Percentiles rank a stretch among this genome's conserved stretches.
Evolutionary conservation across 140 eudicot species (phyloP).

Genomic region (Ambrosia hybrid): DNA sequence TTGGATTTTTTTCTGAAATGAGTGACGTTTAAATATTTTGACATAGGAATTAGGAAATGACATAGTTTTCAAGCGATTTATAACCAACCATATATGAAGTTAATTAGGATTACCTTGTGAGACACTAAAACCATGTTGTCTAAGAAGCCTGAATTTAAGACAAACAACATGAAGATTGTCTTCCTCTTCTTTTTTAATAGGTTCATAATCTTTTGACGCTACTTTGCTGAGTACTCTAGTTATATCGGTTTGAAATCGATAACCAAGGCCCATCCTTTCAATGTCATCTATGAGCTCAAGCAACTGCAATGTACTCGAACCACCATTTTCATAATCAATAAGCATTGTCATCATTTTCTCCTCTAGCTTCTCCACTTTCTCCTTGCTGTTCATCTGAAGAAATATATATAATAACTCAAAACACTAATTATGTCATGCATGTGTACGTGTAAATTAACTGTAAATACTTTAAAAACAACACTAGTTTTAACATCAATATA

Average conservation of each 20-base stretch:
- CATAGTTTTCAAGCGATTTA: too few species aligned
- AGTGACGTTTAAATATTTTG: too few species aligned
- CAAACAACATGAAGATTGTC: neutral
- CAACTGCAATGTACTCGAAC: neutral
- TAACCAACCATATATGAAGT: neutral
- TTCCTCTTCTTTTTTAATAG: neutral
- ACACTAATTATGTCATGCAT: neutral
- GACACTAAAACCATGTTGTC: constrained; percentile 12
- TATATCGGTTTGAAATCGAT: neutral
- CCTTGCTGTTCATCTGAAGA: too few species aligned
- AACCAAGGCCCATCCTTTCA: neutral
- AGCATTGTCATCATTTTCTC: neutral
- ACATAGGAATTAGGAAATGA: too few species aligned
- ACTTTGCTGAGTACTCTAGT: neutral
- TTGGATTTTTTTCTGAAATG: too few species aligned
- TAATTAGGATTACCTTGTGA: neutral
- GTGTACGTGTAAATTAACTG: neutral
- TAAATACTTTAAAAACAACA: neutral
- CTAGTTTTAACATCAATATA: too few species aligned
- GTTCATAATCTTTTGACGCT: too few species aligned
- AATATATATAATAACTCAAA: neutral
- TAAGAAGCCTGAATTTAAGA: constrained; percentile 8
- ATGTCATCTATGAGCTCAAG: constrained; percentile 9
- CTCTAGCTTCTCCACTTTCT: constrained; percentile 3
- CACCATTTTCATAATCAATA: neutral